Conservation (phyloP, 2,329 filamentous ascomycete species). For the Xylogone sp. region DNA sequence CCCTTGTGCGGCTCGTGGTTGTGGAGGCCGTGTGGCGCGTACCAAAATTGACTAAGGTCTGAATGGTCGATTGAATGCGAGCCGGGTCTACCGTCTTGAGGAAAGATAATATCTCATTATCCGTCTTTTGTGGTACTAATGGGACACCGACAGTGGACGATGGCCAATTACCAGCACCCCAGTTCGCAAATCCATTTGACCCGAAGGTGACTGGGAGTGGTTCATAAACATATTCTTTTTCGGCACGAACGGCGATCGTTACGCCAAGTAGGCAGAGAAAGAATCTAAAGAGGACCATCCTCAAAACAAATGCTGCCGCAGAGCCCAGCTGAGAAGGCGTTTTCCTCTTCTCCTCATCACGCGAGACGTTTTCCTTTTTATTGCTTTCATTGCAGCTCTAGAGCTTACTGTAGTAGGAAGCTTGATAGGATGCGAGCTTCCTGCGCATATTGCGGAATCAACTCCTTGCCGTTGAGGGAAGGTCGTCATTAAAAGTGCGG, state of each 20-base stretch:
- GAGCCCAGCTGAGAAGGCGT: background rate
- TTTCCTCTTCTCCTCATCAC: background rate
- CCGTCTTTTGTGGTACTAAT: conserved; percentile 7
- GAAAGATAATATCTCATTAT: conserved; percentile 5
- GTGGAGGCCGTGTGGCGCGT: conserved; percentile 52
- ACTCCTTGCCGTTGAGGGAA: background rate
- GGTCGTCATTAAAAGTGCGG: background rate
- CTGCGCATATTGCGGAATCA: background rate
- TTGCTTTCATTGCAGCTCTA: background rate
- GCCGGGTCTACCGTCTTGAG: conserved; percentile 20
- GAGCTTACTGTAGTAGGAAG: background rate
- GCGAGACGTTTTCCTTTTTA: background rate
- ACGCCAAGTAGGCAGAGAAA: background rate
- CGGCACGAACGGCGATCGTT: background rate
- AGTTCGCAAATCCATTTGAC: conserved; percentile 9
- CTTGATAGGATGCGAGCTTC: background rate
- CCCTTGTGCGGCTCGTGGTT: conserved; percentile 45
- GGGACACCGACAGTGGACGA: conserved; percentile 5
- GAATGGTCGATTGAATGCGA: conserved; percentile 45
- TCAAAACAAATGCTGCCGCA: background rate
- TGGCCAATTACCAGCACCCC: conserved; percentile 8
- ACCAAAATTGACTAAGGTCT: conserved; percentile 50
- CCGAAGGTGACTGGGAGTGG: conserved; percentile 2
- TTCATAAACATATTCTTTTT: background rate
- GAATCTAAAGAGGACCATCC: background rate